Base-by-base conservation (phyloP, 306 rosid genomes). In the Purshia tridentata region DNA sequence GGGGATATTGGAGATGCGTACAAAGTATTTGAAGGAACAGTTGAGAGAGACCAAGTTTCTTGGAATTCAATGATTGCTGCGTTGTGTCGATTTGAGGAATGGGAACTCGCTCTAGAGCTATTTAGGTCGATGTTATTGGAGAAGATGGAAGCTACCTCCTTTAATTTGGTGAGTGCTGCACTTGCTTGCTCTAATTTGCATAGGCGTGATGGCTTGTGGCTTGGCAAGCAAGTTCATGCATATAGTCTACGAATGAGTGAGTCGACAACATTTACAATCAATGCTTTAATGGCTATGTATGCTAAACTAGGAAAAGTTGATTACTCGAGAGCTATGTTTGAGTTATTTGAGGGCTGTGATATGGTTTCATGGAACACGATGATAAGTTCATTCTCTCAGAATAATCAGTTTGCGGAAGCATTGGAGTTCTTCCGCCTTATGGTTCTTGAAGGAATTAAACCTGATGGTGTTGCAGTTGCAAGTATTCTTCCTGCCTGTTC, bases 401-500 rank as follows among this genome's bases (percentile, higher is more conserved):
- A 77, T 46, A 86, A 92, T 83, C 78, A 74, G 44, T 92, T 92
- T 78, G 41, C 53, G 48, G 90, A 86, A 54, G 91, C 97, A 0
- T 83, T 92, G 77, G 75, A 64, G 72, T 82, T 78, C 50, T 69
- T 89, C 19, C 51, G 69, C 5, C 54, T 20, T 40, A 89, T 89
- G 97, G 67, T 89, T 70, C 74, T 76, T 4, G 76, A 79, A 23
- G 93, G 92, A 57, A 62, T 86, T 73, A 77, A 71, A 80, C 91
- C 88, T 7, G 92, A 92, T 76, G 93, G 93, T 65, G 84, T 92
- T 69, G 88, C 97, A 3, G 40, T 92, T 69, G 84, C 96, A 4
- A 92, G 97, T 60, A 90, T 74, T 78, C 87, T 92, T 64, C 96
- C 97, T 11, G 90, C 97, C 20, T 92, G 97, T 74, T 86, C 93